Percentiles rank a stretch among this genome's conserved stretches.
Conservation (phyloP, 345 rosid genomes). For the Eucalyptus dawsonii region DNA sequence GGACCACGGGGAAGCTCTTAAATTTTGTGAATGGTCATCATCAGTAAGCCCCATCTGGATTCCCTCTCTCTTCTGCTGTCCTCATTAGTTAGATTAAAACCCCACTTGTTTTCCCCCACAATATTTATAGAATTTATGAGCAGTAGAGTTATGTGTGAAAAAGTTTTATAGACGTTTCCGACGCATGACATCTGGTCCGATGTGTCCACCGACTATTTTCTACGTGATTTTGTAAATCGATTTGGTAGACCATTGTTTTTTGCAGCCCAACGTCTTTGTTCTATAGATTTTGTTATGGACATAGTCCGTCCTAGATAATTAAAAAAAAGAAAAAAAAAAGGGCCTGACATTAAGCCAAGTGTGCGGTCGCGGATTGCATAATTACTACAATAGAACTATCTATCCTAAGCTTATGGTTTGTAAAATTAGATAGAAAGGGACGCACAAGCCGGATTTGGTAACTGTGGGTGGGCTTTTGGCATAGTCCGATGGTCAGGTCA, state of each 20-base stretch:
- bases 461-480: not conserved
- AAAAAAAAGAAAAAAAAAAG: not conserved
- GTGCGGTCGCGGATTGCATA: not conserved
- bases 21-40: not conserved
- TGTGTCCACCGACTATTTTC: not conserved
- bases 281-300: not conserved
- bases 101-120: not conserved
- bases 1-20: not conserved
- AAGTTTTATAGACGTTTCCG: not conserved
- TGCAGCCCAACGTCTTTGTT: not conserved
- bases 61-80: not conserved
- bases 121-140: not conserved
- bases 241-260: not conserved
- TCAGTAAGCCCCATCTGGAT: not conserved
- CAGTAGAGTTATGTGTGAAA: not conserved
- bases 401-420: not conserved
- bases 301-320: not conserved
- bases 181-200: not conserved
- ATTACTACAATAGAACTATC: not conserved
- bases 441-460: not conserved
- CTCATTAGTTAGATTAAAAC: not conserved
- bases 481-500: not conserved
- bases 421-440: not conserved
- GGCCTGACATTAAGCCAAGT: not conserved
- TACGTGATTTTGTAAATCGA: not conserved